Evolutionary conservation across 306 rosid genomes (phyloP), one percentile per base, ranked within the genome.

Genomic region (Cicer bijugum): DNA sequence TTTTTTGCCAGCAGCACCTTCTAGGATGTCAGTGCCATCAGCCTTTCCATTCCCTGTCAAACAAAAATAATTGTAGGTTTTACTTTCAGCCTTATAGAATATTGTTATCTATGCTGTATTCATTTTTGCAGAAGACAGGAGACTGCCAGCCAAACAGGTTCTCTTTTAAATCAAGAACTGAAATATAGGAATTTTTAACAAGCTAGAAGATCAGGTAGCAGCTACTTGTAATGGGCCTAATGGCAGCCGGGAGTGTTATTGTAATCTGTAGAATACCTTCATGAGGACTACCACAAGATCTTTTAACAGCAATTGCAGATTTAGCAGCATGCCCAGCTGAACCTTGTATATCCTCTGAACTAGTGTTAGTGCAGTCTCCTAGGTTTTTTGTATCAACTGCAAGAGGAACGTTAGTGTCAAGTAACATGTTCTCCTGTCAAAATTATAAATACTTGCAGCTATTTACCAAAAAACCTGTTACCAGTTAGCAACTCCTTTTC

Each of bases 261-360:
- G 70, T 53, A 47, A 47, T 28, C 28, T 17, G 74, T 57, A 64
- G 50, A 79, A 52, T 83, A 91, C 92, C 97, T 88, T 83, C 85
- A 84, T 75, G 83, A 78, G 82, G 81, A 78, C 76, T 75, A 62
- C 76, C 79, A 58, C 85, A 90, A 77, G 90, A 82, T 81, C 96
- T 94, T 91, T 89, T 88, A 69, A 80, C 86, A 61, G 90, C 82
- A 88, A 78, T 80, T 46, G 77, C 77, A 48, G 85, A 83, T 75
- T 82, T 50, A 71, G 83, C 85, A n/a, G 51, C 71, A 74, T 68
- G 74, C 75, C 72, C 66, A 6, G 55, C 40, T 57, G 90, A 86
- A 67, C 71, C 72, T 59, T 79, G 82, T 43, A 17, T 57, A 72
- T 44, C 55, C 55, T 80, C 91, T 65, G 57, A 12, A 47, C 77